phyloP scores from a whole-genome alignment of 73 alveolate species.

The Paramecium sexaurelia region DNA sequence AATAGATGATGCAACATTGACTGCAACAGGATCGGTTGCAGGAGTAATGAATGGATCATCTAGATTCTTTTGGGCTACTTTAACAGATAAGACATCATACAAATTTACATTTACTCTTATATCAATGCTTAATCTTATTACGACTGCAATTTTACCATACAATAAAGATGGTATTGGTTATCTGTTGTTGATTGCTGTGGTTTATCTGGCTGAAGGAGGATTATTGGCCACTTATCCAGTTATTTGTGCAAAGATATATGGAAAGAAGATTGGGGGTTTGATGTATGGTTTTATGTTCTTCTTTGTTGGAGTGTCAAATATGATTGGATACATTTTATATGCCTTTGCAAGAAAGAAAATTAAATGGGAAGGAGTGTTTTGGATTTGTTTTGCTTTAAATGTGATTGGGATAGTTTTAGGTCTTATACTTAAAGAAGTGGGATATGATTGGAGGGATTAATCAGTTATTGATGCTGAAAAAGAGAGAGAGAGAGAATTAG shows the following conservation, averaged over 20 bases:
- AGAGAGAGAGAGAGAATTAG: not conserved
- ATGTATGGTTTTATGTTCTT: constrained; percentile 43
- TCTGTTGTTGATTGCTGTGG: constrained; percentile 1
- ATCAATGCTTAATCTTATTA: not conserved
- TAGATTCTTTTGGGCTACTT: constrained; percentile 51
- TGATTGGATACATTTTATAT: constrained; percentile 30
- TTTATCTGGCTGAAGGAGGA: constrained; percentile 31
- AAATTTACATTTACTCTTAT: constrained; percentile 23
- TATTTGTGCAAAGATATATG: not conserved
- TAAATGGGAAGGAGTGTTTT: constrained; percentile 37
- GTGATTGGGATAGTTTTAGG: not conserved
- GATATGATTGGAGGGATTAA: constrained; percentile 33
- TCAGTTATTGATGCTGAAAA: not conserved
- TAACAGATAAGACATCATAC: constrained; percentile 28
- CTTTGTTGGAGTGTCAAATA: constrained; percentile 22
- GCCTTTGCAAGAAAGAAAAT: constrained; percentile 9
- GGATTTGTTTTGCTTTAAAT: constrained; percentile 36
- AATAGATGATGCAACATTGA: constrained; percentile 40
- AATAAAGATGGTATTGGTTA: constrained; percentile 26
- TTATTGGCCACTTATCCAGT: constrained; percentile 18
- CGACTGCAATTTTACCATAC: not conserved
- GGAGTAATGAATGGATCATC: constrained; percentile 56
- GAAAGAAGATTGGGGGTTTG: constrained; percentile 5
- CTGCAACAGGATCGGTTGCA: constrained; percentile 38
- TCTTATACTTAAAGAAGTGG: not conserved